A percentile compares a stretch with the other conserved stretches of the same genome.
These are phyloP conservation scores for Aegle marmelos DNA, from an alignment of 345 rosid species.

Conservation along the genomic window DNA sequence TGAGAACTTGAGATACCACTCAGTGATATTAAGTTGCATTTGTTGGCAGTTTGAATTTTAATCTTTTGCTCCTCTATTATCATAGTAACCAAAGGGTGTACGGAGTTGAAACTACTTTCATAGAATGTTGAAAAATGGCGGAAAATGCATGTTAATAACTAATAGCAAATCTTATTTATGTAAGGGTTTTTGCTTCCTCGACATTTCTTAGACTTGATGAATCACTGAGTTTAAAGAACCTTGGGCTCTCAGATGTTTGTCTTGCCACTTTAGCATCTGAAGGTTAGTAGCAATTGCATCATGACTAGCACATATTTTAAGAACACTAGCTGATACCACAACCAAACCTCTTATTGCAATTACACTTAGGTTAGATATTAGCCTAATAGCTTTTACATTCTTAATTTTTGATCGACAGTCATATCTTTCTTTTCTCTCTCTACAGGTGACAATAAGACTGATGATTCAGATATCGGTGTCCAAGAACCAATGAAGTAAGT, in stretches of 20 bases:
- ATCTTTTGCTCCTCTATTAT: background rate
- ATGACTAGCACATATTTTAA: background rate
- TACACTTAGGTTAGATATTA: background rate
- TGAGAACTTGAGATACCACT: background rate
- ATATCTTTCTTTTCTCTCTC: slow-evolving; percentile 5
- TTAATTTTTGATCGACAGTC: background rate
- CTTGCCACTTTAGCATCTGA: slow-evolving; percentile 72
- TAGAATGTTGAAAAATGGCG: background rate
- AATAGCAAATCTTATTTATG: background rate
- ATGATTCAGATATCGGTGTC: slow-evolving; percentile 23
- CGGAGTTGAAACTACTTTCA: background rate
- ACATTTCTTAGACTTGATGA: slow-evolving; percentile 55
- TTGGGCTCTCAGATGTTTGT: slow-evolving; percentile 80
- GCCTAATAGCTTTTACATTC: background rate
- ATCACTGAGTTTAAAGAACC: slow-evolving; percentile 59
- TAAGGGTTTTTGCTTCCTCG: slow-evolving; percentile 19
- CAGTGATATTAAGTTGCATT: too few species aligned
- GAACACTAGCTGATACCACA: background rate
- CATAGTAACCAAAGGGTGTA: background rate
- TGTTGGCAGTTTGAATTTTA: background rate
- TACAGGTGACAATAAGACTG: slow-evolving; percentile 34
- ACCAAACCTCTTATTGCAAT: background rate
- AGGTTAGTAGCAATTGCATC: slow-evolving; percentile 26
- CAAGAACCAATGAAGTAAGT: slow-evolving; percentile 46
- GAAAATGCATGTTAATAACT: background rate